Percentiles rank a stretch among this genome's conserved stretches.
Conservation (phyloP, 139 green algal species). For the Tetradesmus obliquus region DNA sequence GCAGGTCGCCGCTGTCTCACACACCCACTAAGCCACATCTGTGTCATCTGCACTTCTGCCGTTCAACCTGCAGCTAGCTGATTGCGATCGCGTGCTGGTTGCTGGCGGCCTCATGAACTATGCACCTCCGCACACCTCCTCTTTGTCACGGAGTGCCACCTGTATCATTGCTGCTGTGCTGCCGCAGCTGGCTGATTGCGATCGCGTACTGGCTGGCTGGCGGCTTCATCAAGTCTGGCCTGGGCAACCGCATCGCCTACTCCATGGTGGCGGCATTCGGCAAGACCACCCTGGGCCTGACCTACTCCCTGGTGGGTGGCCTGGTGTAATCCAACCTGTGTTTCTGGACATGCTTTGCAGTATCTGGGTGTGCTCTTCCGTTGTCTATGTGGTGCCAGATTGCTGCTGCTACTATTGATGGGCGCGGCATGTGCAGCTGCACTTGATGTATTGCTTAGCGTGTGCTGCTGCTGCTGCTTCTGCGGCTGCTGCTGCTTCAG, state of each 20-base stretch:
- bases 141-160: background rate
- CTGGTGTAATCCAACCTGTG: background rate
- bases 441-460: background rate
- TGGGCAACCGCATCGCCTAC: slow-evolving; percentile 98
- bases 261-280: slow-evolving; percentile 95
- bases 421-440: background rate
- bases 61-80: slow-evolving; percentile 70
- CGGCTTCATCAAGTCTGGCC: slow-evolving; percentile 99
- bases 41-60: no score
- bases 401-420: background rate
- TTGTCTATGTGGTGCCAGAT: background rate
- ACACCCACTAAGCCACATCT: no score
- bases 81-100: slow-evolving; percentile 99
- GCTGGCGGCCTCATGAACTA: slow-evolving; percentile 96
- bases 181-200: slow-evolving; percentile 90
- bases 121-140: background rate
- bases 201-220: slow-evolving; percentile 99
- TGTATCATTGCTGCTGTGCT: background rate
- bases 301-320: slow-evolving; percentile 90
- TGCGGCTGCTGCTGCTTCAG: background rate
- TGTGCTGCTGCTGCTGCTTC: background rate
- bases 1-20: no score
- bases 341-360: background rate
- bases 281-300: slow-evolving; percentile 97
- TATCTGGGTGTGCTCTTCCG: background rate